Percentiles rank a stretch among this genome's conserved stretches.
Conservation (phyloP, 2,329 filamentous ascomycete genomes). For the Trichoderma sp. region DNA sequence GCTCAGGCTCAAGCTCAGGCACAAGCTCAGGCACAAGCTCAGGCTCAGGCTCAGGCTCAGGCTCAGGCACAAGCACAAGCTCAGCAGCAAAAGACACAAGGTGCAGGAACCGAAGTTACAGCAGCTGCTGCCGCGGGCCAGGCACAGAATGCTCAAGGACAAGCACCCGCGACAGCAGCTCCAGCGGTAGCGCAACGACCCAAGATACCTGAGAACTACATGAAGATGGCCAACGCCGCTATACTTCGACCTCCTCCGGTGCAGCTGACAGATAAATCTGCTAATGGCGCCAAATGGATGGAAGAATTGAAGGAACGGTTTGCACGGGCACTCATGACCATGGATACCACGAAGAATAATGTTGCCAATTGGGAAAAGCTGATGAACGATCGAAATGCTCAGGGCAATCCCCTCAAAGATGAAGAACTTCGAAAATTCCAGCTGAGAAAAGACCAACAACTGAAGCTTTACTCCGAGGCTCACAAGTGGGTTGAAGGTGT, state of each 20-base stretch:
- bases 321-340: conserved; percentile 49
- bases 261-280: conserved; percentile 45
- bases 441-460: conserved; percentile 46
- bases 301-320: conserved; percentile 52
- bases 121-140: conserved; percentile 27
- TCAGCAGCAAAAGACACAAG: conserved; percentile 25
- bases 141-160: conserved; percentile 30
- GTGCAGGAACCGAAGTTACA: conserved; percentile 2
- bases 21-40: conserved; percentile 30
- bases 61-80: conserved; percentile 29
- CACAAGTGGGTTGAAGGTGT: conserved; percentile 52
- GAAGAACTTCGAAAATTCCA: conserved; percentile 51
- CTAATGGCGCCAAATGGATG: conserved; percentile 52
- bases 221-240: conserved; percentile 52
- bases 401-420: conserved; percentile 47
- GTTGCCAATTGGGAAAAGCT: conserved; percentile 46
- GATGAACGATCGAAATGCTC: conserved; percentile 46
- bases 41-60: conserved; percentile 26
- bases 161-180: conserved; percentile 26
- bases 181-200: conserved; percentile 33
- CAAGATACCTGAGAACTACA: conserved; percentile 47
- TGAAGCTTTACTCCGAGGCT: conserved; percentile 50
- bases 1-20: conserved; percentile 26
- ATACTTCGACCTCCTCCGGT: conserved; percentile 47
- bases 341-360: conserved; percentile 49